Evolutionary conservation across 2,329 filamentous ascomycete species (phyloP).

Genomic region (Penicillium decumbens): DNA sequence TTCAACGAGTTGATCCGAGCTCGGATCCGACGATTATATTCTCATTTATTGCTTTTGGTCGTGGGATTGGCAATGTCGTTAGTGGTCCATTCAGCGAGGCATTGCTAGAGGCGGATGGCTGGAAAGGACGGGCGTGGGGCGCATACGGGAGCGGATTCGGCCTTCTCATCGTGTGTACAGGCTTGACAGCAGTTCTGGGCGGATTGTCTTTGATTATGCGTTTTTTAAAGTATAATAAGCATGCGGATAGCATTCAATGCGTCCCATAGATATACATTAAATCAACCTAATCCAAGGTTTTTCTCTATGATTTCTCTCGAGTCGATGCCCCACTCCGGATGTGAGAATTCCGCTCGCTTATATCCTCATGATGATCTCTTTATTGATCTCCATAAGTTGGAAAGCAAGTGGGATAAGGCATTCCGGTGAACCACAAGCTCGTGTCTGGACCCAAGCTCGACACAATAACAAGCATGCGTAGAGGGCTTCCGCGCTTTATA

Average conservation of each 20-base stretch:
- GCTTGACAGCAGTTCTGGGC: slow-evolving; percentile 24
- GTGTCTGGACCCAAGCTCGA: too few relatives aligned
- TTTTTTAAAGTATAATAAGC: slow-evolving; percentile 14
- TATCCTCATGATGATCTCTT: too few relatives aligned
- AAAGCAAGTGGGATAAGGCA: too few relatives aligned
- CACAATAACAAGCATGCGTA: too few relatives aligned
- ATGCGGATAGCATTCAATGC: slow-evolving; percentile 3
- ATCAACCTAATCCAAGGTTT: background rate
- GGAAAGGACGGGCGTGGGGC: slow-evolving; percentile 13
- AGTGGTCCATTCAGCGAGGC: slow-evolving; percentile 51
- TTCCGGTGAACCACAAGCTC: too few relatives aligned
- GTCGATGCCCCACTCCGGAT: too few relatives aligned
- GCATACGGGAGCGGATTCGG: slow-evolving; percentile 30
- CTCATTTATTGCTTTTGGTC: slow-evolving; percentile 46
- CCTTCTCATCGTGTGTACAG: slow-evolving; percentile 28
- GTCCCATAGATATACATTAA: background rate
- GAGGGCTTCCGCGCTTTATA: too few relatives aligned
- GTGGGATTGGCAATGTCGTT: slow-evolving; percentile 50
- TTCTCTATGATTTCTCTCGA: too few relatives aligned
- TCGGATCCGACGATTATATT: slow-evolving; percentile 49
- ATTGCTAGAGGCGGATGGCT: slow-evolving; percentile 19
- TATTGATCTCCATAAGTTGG: too few relatives aligned
- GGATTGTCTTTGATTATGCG: slow-evolving; percentile 25
- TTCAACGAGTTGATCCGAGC: slow-evolving; percentile 32
- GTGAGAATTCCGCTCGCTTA: too few relatives aligned